A percentile compares a stretch with the other conserved stretches of the same genome.
phyloP scores from a whole-genome alignment of 306 rosid species.

The Medicago truncatula region MtrunA17r5.0-ANR NC_053042.1:4843501-4844000 shows the following conservation, averaged over 20 bases:
- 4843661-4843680: too few relatives aligned
- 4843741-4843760: slow-evolving; percentile 79
- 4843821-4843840: slow-evolving; percentile 77
- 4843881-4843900: slow-evolving; percentile 79
- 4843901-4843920: slow-evolving; percentile 88
- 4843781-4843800: slow-evolving; percentile 70
- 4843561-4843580: slow-evolving; percentile 95
- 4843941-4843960: background rate
- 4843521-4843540: slow-evolving; percentile 73
- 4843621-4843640: too few relatives aligned
- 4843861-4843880: slow-evolving; percentile 90
- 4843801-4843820: slow-evolving; percentile 70
- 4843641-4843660: too few relatives aligned
- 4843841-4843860: slow-evolving; percentile 83
- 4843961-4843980: background rate
- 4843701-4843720: background rate
- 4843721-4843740: slow-evolving; percentile 71
- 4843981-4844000: background rate
- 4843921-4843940: slow-evolving; percentile 59
- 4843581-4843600: background rate
- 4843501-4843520: slow-evolving; percentile 85
- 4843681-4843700: too few relatives aligned
- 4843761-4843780: slow-evolving; percentile 66
- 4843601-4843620: too few relatives aligned
- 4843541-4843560: slow-evolving; percentile 89